Conservation (phyloP, 2,329 filamentous ascomycete species). For the Diplocarpon mali region DNA sequence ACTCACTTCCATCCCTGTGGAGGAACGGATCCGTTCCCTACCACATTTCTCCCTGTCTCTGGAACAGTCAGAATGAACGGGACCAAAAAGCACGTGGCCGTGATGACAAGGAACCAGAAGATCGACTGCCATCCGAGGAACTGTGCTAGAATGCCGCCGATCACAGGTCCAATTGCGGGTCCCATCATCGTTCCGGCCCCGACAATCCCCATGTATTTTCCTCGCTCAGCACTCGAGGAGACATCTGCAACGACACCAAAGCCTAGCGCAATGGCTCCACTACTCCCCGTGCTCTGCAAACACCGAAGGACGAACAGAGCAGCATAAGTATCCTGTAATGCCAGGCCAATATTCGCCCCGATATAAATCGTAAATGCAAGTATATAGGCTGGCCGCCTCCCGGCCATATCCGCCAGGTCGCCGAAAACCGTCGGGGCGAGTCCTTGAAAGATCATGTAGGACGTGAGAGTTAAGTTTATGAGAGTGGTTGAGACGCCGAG, state of each 20-base stretch:
- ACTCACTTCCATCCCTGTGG: constrained; percentile 41
- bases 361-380: constrained; percentile 45
- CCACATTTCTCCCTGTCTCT: constrained; percentile 27
- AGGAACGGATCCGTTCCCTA: constrained; percentile 37
- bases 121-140: constrained; percentile 39
- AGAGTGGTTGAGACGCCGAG: constrained; percentile 23
- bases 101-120: constrained; percentile 43
- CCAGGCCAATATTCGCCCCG: constrained; percentile 44
- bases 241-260: constrained; percentile 65
- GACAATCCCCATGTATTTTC: constrained; percentile 61
- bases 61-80: constrained; percentile 23
- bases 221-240: constrained; percentile 56
- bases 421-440: constrained; percentile 47
- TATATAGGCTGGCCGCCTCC: constrained; percentile 45
- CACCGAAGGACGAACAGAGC: constrained; percentile 44
- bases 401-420: constrained; percentile 43
- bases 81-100: constrained; percentile 31
- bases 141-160: constrained; percentile 37
- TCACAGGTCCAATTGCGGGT: constrained; percentile 37
- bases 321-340: constrained; percentile 38
- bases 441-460: constrained; percentile 42
- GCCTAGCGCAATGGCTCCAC: constrained; percentile 53
- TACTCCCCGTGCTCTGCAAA: constrained; percentile 46
- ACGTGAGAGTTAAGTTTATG: constrained; percentile 26
- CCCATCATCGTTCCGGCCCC: constrained; percentile 41